A percentile compares a stretch with the other conserved stretches of the same genome.
Evolutionary conservation across 208 protist genomes (phyloP).

Genomic region (Paratrypanosoma confusum): DNA sequence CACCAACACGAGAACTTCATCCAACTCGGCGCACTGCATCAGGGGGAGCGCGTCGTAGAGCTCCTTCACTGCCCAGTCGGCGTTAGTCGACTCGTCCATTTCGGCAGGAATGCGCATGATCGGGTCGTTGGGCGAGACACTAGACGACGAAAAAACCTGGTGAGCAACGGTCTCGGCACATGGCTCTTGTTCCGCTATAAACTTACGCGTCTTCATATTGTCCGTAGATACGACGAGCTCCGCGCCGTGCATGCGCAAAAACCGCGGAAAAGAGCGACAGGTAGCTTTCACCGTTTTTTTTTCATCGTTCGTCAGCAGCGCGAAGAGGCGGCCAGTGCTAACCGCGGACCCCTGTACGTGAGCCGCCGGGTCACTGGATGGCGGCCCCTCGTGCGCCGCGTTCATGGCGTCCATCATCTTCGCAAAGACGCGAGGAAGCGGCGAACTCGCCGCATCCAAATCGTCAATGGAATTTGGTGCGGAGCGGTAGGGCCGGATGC

Average conservation of each 20-base stretch:
- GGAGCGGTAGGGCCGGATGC: conserved; percentile 54
- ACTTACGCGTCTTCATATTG: conserved; percentile 59
- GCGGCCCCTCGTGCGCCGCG: conserved; percentile 38
- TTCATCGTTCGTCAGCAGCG: conserved; percentile 38
- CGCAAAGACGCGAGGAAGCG: conserved; percentile 38
- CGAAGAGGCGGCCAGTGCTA: conserved; percentile 54
- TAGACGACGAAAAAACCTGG: conserved; percentile 36
- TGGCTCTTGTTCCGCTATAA: conserved; percentile 53
- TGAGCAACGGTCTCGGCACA: conserved; percentile 73
- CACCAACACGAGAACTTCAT: conserved; percentile 66
- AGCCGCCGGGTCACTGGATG: conserved; percentile 33
- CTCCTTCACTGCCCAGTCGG: conserved; percentile 60
- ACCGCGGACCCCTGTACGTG: conserved; percentile 40
- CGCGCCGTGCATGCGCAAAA: conserved; percentile 70
- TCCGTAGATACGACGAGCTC: conserved; percentile 57
- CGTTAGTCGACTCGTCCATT: conserved; percentile 46
- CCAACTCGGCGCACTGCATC: conserved; percentile 63
- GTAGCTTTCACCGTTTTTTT: conserved; percentile 37
- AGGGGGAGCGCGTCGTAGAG: conserved; percentile 81
- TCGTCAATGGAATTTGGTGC: conserved; percentile 69
- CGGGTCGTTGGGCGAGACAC: conserved; percentile 50
- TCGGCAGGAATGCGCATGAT: conserved; percentile 42
- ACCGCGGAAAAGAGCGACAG: conserved; percentile 69
- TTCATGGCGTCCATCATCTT: conserved; percentile 40
- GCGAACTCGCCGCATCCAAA: conserved; percentile 26